Evolutionary conservation across 331 rosid species (phyloP).

Genomic region (Rhamnella rubrinervis): DNA sequence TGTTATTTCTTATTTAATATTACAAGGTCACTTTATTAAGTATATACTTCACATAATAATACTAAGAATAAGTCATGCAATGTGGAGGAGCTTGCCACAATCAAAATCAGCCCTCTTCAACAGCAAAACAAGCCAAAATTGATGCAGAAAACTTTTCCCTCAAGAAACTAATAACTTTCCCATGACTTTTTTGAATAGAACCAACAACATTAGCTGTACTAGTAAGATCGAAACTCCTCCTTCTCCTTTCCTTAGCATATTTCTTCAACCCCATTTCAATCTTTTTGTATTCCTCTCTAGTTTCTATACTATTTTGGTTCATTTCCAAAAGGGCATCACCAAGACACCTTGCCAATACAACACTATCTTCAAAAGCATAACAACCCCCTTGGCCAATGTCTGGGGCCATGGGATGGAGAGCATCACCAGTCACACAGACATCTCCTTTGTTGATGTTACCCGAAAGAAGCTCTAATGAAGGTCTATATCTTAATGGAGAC

Average conservation of each 20-base stretch:
- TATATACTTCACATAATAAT: no score
- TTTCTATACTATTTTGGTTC: neutral
- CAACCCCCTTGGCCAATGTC: constrained; percentile 66
- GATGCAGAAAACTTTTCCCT: constrained; percentile 42
- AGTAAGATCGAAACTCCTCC: constrained; percentile 44
- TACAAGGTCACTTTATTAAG: no score
- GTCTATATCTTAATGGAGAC: constrained; percentile 44
- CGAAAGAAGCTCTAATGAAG: constrained; percentile 51
- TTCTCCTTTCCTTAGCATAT: constrained; percentile 50
- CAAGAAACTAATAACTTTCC: constrained; percentile 22
- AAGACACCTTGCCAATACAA: constrained; percentile 55
- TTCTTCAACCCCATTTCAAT: constrained; percentile 48
- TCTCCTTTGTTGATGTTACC: constrained; percentile 45
- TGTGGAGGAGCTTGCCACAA: constrained; percentile 38
- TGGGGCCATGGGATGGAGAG: constrained; percentile 61
- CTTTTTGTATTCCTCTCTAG: constrained; percentile 23
- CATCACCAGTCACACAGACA: constrained; percentile 58
- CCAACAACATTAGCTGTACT: constrained; percentile 34
- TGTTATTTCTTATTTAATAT: no score
- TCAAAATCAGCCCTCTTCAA: constrained; percentile 46
- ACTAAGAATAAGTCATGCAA: no score
- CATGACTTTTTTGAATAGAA: constrained; percentile 29
- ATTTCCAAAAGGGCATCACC: constrained; percentile 29
- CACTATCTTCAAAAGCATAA: constrained; percentile 56
- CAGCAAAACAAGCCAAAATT: constrained; percentile 21